Conservation (phyloP, 1,284 basidiomycete genomes). For the Puccinia polysora region DNA sequence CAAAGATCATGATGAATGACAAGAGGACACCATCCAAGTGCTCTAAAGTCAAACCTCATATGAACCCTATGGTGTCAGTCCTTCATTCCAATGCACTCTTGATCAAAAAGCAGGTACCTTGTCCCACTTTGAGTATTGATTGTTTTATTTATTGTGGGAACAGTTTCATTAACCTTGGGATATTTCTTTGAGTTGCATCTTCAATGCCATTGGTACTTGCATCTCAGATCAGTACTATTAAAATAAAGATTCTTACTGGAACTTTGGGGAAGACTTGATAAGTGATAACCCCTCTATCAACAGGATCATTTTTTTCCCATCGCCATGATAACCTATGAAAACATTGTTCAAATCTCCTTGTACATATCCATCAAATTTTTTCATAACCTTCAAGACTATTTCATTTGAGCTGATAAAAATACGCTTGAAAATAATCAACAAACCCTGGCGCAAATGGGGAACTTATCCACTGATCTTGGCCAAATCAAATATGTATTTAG, state of each 20-base stretch:
- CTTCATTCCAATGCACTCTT: too few species aligned
- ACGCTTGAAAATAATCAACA: conserved; percentile 60
- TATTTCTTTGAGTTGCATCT: conserved; percentile 77
- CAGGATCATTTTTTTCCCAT: conserved; percentile 83
- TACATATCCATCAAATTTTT: conserved; percentile 95
- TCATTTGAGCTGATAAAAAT: conserved; percentile 87
- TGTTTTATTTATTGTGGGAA: too few species aligned
- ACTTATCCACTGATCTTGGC: conserved; percentile 90
- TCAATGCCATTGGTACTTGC: conserved; percentile 80
- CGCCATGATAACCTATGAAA: conserved; percentile 83
- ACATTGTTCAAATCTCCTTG: conserved; percentile 91
- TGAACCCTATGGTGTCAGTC: conserved; percentile 89
- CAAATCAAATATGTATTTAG: conserved; percentile 93
- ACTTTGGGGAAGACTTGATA: conserved; percentile 62
- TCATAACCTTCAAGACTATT: conserved; percentile 75
- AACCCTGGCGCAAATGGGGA: conserved; percentile 81
- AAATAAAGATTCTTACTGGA: conserved; percentile 72
- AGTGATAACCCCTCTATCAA: conserved; percentile 86
- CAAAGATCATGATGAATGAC: conserved; percentile 91
- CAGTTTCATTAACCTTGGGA: conserved; percentile 73
- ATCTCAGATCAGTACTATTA: conserved; percentile 71
- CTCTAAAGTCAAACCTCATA: conserved; percentile 84
- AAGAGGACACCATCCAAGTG: conserved; percentile 90
- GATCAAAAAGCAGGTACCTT: too few species aligned
- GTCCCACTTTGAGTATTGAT: too few species aligned